A percentile compares a stretch with the other conserved stretches of the same genome.
phyloP scores from a whole-genome alignment of 371 early-diverging fungal species.

The Chytridiales sp. region DNA sequence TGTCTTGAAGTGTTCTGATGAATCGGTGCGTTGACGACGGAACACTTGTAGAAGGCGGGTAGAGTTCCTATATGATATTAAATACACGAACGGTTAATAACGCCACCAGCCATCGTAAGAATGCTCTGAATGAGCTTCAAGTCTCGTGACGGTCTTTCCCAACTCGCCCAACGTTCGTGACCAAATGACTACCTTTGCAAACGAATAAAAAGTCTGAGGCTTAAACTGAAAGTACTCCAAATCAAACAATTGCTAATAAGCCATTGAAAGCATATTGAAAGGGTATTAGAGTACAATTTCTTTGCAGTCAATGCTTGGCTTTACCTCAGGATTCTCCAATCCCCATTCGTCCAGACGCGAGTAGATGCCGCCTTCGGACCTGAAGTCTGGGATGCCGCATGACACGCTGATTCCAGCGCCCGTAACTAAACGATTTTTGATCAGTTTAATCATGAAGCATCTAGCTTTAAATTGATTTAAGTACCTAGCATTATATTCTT shows the following conservation, averaged over 20 bases:
- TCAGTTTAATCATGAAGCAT: no score
- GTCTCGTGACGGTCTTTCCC: not conserved
- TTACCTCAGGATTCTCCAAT: slow-evolving; percentile 59
- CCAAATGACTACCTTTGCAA: slow-evolving; percentile 66
- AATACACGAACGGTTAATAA: not conserved
- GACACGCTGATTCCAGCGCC: slow-evolving; percentile 59
- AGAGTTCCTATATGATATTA: slow-evolving; percentile 60
- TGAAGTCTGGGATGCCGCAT: slow-evolving; percentile 97
- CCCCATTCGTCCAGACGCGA: slow-evolving; percentile 51
- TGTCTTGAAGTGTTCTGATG: slow-evolving; percentile 80
- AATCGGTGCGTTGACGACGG: slow-evolving; percentile 94
- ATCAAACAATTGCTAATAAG: slow-evolving; percentile 78
- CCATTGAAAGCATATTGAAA: slow-evolving; percentile 61
- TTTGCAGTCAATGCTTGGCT: slow-evolving; percentile 79
- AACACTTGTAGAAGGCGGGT: slow-evolving; percentile 76
- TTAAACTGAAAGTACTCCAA: slow-evolving; percentile 78
- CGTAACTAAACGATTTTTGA: no score
- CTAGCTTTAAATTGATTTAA: no score
- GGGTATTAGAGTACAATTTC: no score
- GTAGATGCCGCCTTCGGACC: slow-evolving; percentile 94
- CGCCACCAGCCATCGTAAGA: no score
- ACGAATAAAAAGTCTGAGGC: slow-evolving; percentile 91
- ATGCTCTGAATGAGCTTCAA: not conserved
- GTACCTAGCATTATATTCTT: no score
- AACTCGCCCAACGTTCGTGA: not conserved